Evolutionary conservation across 257 asterid genomes (phyloP).

Genomic region (Lithospermum erythrorhizon): DNA sequence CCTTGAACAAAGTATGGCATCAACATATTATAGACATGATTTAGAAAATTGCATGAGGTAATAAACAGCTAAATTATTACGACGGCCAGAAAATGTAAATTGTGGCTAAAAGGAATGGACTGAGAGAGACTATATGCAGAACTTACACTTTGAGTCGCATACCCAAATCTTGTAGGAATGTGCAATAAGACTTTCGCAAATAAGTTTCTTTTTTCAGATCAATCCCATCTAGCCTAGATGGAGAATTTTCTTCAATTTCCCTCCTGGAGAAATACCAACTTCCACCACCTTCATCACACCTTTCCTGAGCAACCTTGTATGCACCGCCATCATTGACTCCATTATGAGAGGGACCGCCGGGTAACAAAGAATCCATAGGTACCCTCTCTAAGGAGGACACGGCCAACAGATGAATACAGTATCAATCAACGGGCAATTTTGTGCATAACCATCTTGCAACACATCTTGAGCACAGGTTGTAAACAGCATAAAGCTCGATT

Average conservation of each 20-base stretch:
- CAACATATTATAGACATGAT: too few species aligned
- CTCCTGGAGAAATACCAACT: slow-evolving; percentile 49
- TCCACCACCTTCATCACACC: too few species aligned
- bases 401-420: background rate
- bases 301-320: background rate
- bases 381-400: background rate
- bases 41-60: too few species aligned
- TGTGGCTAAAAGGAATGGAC: background rate
- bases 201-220: slow-evolving; percentile 47
- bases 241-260: slow-evolving; percentile 57
- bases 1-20: too few species aligned
- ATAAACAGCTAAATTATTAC: too few species aligned
- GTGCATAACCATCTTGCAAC: background rate
- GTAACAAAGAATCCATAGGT: background rate
- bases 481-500: background rate
- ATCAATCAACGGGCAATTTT: background rate
- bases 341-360: background rate
- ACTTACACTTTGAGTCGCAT: slow-evolving; percentile 56
- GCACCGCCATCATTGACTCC: slow-evolving; percentile 1
- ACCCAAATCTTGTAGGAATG: slow-evolving; percentile 48
- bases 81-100: too few species aligned
- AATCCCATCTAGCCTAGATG: slow-evolving; percentile 51
- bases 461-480: background rate
- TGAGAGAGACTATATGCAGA: background rate
- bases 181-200: slow-evolving; percentile 46